These are phyloP conservation scores for Aureobasidium sp. DNA, from an alignment of 2,329 filamentous ascomycete species.

Conservation along the genomic window DNA sequence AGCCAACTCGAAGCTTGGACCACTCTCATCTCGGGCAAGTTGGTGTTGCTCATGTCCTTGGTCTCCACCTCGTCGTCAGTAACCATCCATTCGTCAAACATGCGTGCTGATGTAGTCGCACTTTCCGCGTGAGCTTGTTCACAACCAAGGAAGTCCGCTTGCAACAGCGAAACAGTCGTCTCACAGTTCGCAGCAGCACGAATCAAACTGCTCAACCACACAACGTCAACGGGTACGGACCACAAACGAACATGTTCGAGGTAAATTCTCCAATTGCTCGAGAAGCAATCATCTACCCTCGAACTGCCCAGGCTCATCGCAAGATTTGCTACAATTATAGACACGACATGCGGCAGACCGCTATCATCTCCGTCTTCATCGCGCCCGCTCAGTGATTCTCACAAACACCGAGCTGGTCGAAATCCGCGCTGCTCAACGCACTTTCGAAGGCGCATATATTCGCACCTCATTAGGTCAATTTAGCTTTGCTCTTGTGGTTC, in stretches of 20 bases:
- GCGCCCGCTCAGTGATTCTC: slow-evolving; percentile 74
- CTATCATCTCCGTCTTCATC: slow-evolving; percentile 73
- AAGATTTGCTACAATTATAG: slow-evolving; percentile 23
- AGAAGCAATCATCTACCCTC: not conserved
- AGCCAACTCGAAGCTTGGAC: not conserved
- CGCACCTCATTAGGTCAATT: slow-evolving; percentile 92
- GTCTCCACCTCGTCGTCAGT: not conserved
- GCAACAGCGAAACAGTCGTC: not conserved
- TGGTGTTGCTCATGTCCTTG: not conserved
- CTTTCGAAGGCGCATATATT: slow-evolving; percentile 95
- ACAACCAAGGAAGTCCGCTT: not conserved
- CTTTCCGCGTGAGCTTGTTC: not conserved
- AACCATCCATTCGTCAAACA: not conserved
- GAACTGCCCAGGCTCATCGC: not conserved
- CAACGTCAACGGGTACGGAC: not conserved
- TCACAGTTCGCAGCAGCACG: not conserved
- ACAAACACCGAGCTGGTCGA: slow-evolving; percentile 84
- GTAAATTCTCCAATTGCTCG: slow-evolving; percentile 2
- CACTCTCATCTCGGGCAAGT: not conserved
- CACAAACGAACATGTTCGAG: slow-evolving; percentile 7
- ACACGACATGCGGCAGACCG: slow-evolving; percentile 59
- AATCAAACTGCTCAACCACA: slow-evolving; percentile 1
- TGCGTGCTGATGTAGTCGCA: not conserved
- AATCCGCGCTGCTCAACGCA: slow-evolving; percentile 88
- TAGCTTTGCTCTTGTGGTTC: slow-evolving; percentile 85